phyloP scores from a whole-genome alignment of 148 eudicot genomes.

The Cornus florida region DNA sequence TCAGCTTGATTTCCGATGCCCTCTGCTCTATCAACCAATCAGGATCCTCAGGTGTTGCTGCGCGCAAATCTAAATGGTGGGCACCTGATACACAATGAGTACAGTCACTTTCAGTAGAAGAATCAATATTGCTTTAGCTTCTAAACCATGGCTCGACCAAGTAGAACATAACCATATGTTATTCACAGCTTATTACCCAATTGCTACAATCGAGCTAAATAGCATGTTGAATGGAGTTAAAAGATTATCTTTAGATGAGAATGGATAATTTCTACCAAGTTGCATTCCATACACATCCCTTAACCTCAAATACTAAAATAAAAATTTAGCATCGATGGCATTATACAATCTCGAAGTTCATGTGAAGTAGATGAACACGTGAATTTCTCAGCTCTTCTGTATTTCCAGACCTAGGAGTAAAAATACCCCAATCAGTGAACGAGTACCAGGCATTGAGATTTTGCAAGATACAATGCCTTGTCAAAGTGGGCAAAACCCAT shows the following conservation, averaged over 20 bases:
- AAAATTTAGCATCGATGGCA: background rate
- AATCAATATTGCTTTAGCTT: background rate
- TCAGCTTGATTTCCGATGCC: conserved; percentile 56
- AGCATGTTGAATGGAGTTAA: background rate
- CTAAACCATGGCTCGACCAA: background rate
- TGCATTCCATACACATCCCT: background rate
- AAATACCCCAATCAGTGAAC: no score
- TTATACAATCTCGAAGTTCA: background rate
- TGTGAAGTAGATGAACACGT: background rate
- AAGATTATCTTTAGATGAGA: no score
- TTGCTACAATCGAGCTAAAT: background rate
- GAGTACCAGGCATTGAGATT: no score
- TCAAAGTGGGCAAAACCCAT: no score
- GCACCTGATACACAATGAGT: conserved; percentile 50
- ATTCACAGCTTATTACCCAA: background rate
- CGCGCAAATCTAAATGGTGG: conserved; percentile 88
- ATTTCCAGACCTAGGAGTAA: no score
- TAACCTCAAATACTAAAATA: background rate
- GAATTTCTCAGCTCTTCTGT: no score
- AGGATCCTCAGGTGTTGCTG: conserved; percentile 70
- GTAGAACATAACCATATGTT: background rate
- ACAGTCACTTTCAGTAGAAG: background rate
- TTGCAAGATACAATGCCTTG: no score
- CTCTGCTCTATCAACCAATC: conserved; percentile 85
- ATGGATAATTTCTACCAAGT: background rate